phyloP scores from a whole-genome alignment of 2,329 filamentous ascomycete species.

The Xylaria sp. region DNA sequence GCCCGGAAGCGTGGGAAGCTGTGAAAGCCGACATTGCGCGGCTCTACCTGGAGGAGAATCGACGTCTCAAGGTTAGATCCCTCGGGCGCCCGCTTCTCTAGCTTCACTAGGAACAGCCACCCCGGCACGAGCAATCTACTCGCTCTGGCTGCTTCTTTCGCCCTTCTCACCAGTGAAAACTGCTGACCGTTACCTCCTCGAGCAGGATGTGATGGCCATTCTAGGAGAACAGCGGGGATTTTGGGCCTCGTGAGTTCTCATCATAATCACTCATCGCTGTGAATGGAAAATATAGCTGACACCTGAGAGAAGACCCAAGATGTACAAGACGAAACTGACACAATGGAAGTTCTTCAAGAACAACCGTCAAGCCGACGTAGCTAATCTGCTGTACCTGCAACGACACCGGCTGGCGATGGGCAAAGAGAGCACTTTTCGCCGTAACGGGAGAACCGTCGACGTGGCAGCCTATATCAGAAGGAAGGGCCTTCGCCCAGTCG shows the following conservation, averaged over 20 bases:
- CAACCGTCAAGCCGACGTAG: slow-evolving; percentile 40
- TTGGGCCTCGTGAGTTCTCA: slow-evolving; percentile 40
- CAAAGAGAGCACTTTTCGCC: slow-evolving; percentile 38
- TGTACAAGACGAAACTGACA: slow-evolving; percentile 43
- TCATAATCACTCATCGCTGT: neutral
- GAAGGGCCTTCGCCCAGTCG: slow-evolving; percentile 35
- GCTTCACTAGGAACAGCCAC: neutral
- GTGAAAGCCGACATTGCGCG: slow-evolving; percentile 37
- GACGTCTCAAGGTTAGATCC: slow-evolving; percentile 37
- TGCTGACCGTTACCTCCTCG: slow-evolving; percentile 7
- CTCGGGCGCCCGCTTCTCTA: neutral
- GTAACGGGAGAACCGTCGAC: slow-evolving; percentile 38
- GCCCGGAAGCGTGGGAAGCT: slow-evolving; percentile 31
- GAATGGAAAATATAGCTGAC: slow-evolving; percentile 6
- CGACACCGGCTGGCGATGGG: slow-evolving; percentile 36
- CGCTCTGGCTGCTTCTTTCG: neutral
- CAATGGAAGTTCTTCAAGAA: slow-evolving; percentile 44
- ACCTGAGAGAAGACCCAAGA: slow-evolving; percentile 34
- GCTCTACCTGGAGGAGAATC: slow-evolving; percentile 40
- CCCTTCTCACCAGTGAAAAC: neutral
- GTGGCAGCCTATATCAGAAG: slow-evolving; percentile 38
- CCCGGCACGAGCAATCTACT: neutral
- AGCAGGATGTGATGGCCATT: slow-evolving; percentile 39
- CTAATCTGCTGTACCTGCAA: slow-evolving; percentile 37
- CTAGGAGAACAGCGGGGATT: slow-evolving; percentile 36